Evolutionary conservation across 768 basidiomycete genomes (phyloP).

Genomic region (Russula earlei): DNA sequence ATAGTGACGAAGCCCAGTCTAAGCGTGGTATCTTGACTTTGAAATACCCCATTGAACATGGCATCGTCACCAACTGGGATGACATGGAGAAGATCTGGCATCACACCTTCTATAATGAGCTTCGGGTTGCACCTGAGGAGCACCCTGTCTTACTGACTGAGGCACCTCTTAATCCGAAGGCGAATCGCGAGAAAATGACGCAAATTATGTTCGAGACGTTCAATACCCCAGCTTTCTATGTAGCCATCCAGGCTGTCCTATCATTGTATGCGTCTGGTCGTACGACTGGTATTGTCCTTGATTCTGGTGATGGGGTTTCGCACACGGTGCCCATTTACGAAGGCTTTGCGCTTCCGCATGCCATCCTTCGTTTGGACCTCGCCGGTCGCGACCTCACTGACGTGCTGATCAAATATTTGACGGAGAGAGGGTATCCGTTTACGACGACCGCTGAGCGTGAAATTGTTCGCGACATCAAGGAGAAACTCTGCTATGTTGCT

Average conservation of each 20-base stretch:
- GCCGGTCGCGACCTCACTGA: not conserved
- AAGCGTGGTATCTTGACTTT: conserved; percentile 24
- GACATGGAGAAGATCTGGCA: conserved; percentile 99
- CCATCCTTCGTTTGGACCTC: not conserved
- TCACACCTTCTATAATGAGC: conserved; percentile 38
- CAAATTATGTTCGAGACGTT: conserved; percentile 76
- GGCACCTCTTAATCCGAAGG: conserved; percentile 63
- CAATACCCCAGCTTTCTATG: conserved; percentile 66
- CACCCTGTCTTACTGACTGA: conserved; percentile 64
- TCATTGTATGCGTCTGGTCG: conserved; percentile 87
- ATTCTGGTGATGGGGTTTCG: not conserved
- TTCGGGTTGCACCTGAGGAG: conserved; percentile 69
- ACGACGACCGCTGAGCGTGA: not conserved
- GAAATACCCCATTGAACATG: not conserved
- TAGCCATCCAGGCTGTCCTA: conserved; percentile 23
- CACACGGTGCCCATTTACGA: conserved; percentile 9
- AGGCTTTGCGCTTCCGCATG: not conserved
- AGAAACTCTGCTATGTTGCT: not conserved
- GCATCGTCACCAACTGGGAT: conserved; percentile 73
- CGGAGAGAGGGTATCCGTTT: not conserved
- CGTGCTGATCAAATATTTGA: not conserved
- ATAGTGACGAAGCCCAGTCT: conserved; percentile 61
- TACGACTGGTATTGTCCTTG: conserved; percentile 51
- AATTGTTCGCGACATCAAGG: not conserved
- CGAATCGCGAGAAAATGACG: conserved; percentile 66